Evolutionary conservation across 768 basidiomycete genomes (phyloP).

Genomic region (Xerocomus potaroensis): DNA sequence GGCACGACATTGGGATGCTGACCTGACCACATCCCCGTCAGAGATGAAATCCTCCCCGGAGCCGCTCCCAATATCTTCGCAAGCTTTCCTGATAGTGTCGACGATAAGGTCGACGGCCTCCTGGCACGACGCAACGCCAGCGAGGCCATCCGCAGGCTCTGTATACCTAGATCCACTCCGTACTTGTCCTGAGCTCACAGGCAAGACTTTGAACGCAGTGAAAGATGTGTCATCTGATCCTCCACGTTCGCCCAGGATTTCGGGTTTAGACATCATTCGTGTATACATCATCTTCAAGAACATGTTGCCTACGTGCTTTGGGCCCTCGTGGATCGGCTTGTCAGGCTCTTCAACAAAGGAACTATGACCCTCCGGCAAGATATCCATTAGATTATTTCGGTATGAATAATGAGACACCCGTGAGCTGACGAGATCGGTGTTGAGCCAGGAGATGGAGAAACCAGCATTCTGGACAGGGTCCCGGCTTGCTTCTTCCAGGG

Average conservation of each 20-base stretch:
- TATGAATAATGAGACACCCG: constrained; percentile 84
- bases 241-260: constrained; percentile 33
- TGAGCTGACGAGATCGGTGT: constrained; percentile 60
- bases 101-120: constrained; percentile 77
- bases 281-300: constrained; percentile 29
- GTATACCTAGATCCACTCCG: constrained; percentile 44
- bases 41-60: constrained; percentile 45
- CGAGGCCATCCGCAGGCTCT: constrained; percentile 58
- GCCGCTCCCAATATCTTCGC: constrained; percentile 53
- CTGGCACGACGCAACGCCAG: constrained; percentile 61
- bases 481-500: constrained; percentile 87
- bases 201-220: constrained; percentile 77
- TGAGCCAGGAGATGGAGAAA: constrained; percentile 77
- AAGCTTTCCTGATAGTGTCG: constrained; percentile 62
- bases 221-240: constrained; percentile 42
- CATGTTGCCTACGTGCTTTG: constrained; percentile 7
- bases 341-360: not conserved
- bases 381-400: constrained; percentile 53
- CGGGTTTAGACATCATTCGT: constrained; percentile 20
- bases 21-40: constrained; percentile 80
- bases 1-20: constrained; percentile 14
- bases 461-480: constrained; percentile 88
- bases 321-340: not conserved
- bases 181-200: constrained; percentile 55
- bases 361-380: not conserved